Conservation (phyloP, 192 early-diverging fungal species). For the Mortierella hygrophila region DNA sequence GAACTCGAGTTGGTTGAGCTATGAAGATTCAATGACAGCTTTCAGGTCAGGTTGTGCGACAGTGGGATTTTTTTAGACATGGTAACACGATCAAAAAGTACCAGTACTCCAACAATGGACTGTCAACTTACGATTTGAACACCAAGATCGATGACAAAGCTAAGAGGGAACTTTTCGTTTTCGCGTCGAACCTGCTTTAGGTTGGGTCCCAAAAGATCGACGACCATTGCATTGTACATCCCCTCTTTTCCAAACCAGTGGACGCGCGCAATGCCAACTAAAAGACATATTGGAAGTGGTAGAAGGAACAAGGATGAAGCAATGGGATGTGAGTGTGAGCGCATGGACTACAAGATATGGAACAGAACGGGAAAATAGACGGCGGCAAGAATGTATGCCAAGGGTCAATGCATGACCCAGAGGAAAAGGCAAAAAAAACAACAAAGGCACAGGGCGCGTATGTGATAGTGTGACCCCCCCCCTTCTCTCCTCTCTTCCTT, state of each 20-base stretch:
- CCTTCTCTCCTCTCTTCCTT: no score
- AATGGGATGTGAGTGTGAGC: neutral
- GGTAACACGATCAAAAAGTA: neutral
- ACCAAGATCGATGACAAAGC: slow-evolving; percentile 62
- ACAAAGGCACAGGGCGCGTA: slow-evolving; percentile 4
- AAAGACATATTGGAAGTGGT: neutral
- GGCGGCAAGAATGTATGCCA: neutral
- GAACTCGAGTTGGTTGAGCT: slow-evolving; percentile 61
- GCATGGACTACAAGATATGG: neutral
- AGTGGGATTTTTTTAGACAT: neutral
- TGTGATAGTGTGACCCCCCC: neutral
- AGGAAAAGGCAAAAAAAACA: neutral
- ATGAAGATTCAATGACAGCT: neutral
- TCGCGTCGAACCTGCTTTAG: slow-evolving; percentile 61
- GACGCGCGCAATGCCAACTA: slow-evolving; percentile 64
- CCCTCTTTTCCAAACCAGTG: slow-evolving; percentile 68
- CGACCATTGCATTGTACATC: slow-evolving; percentile 62
- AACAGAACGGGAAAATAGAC: slow-evolving; percentile 26
- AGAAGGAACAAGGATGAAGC: neutral
- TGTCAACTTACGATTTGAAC: slow-evolving; percentile 63
- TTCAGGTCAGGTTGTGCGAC: neutral
- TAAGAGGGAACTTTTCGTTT: slow-evolving; percentile 57
- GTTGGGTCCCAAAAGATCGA: slow-evolving; percentile 71
- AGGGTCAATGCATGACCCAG: neutral
- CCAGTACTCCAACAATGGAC: neutral